Base-by-base conservation (phyloP, 352 stramenopile species). In the Halophytophthora batemanensis region DNA sequence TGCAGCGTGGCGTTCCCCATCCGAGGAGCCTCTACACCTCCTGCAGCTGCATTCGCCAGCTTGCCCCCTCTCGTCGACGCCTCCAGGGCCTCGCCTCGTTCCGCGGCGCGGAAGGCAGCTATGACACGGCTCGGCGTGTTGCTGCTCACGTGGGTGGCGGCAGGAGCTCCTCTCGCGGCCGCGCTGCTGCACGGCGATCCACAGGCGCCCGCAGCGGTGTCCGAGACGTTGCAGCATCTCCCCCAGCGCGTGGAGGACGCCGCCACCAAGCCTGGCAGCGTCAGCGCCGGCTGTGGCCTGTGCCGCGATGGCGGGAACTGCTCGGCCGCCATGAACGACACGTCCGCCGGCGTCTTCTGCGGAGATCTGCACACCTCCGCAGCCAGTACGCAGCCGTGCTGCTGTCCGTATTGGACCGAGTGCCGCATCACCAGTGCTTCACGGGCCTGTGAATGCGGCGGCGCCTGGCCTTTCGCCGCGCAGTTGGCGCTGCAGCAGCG, bases 281-380 rank as follows among this genome's bases (percentile, higher is more conserved):
- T 64, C 13, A 15, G 52, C 29, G 40, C 40, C 6, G 80, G 80
- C 29, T 90, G 80, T 47, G 61, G 59, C 3, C 40, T 76, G 14
- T 90, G 80, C 47, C 71, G 77, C 14, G 63, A 75, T 48, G 82
- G 66, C 18, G 75, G 80, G 3, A 87, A 87, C 56, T 90, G 80
- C 61, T 88, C 80, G 5, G 40, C 73, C 6, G 80, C 80, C 2
- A 69, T 86, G 50, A 64, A 69, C 19, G 79, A 85, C 37, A 50
- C 45, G 36, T 56, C 50, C 8, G 71, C 61, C 4, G 80, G 80
- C 28, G 80, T 87, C 25, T 90, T 84, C 58, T 90, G 80, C 33
- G 80, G 80, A 35, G 75, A 88, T 28, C 59, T 90, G 28, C 57
- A 71, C 28, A 47, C 55, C 45, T 77, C 69, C 53, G 64, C 69